Evolutionary conservation across 2,329 filamentous ascomycete genomes (phyloP).

Genomic region (Penicillium sp.): DNA sequence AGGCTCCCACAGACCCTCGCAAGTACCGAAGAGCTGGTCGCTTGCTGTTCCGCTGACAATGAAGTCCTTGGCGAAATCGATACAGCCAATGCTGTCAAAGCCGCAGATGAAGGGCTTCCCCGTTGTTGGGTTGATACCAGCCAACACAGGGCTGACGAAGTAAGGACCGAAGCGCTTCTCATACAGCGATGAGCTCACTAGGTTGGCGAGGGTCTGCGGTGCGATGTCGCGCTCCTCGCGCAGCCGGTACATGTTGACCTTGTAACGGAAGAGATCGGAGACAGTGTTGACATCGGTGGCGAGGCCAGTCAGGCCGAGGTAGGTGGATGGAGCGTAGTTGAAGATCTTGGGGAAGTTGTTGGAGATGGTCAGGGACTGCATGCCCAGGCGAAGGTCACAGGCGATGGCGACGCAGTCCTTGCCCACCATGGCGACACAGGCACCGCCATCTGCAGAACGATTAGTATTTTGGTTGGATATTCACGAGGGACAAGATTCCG

Average conservation of each 20-base stretch:
- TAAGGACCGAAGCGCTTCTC: conserved; percentile 94
- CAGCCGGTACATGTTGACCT: conserved; percentile 99
- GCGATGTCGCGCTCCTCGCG: conserved; percentile 96
- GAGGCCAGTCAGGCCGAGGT: conserved; percentile 91
- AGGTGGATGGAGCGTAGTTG: conserved; percentile 85
- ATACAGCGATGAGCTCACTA: conserved; percentile 87
- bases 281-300: conserved; percentile 95
- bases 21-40: conserved; percentile 98
- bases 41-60: conserved; percentile 95
- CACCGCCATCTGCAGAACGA: conserved; percentile 66
- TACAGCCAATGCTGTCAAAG: conserved; percentile 98
- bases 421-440: conserved; percentile 97
- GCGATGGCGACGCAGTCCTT: conserved; percentile 99
- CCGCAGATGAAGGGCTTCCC: conserved; percentile 97
- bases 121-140: conserved; percentile 90
- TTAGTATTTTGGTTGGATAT: conserved; percentile 15
- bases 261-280: conserved; percentile 96
- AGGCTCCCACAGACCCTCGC: conserved; percentile 96
- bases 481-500: conserved; percentile 8
- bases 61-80: conserved; percentile 99
- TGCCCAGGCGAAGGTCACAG: conserved; percentile 94
- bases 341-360: conserved; percentile 99
- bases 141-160: conserved; percentile 93
- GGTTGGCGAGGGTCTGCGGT: conserved; percentile 91
- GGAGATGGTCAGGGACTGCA: conserved; percentile 93